phyloP scores from a whole-genome alignment of 306 rosid genomes.

The Quercus bicolor region DNA sequence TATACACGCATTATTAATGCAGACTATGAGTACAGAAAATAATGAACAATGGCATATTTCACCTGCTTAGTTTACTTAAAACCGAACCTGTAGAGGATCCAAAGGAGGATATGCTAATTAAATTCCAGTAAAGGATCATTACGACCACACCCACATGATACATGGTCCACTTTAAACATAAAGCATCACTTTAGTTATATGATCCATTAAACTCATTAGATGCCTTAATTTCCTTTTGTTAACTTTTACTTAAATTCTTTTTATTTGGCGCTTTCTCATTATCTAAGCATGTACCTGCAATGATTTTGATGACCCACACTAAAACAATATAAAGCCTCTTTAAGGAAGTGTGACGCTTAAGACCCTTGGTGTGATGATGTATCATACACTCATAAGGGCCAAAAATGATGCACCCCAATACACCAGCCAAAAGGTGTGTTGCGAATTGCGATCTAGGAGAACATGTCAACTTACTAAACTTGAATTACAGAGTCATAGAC shows the following conservation, averaged over 20 bases:
- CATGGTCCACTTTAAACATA: neutral
- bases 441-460: neutral
- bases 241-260: neutral
- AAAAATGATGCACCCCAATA: neutral
- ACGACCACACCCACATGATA: too few species aligned
- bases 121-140: too few species aligned
- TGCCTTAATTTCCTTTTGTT: neutral
- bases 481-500: too few species aligned
- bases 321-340: neutral
- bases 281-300: neutral
- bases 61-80: neutral
- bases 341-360: neutral
- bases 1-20: neutral
- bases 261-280: neutral
- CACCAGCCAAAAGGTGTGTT: neutral
- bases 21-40: neutral
- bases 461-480: too few species aligned
- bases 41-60: neutral
- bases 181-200: neutral
- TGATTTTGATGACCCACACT: neutral
- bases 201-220: neutral
- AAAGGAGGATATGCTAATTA: neutral
- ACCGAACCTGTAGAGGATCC: neutral
- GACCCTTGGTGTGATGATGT: too few species aligned
- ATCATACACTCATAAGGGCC: neutral